These are phyloP conservation scores for Diaporthe australafricana DNA, from an alignment of 2,329 filamentous ascomycete species.

Conservation along the genomic window DNA sequence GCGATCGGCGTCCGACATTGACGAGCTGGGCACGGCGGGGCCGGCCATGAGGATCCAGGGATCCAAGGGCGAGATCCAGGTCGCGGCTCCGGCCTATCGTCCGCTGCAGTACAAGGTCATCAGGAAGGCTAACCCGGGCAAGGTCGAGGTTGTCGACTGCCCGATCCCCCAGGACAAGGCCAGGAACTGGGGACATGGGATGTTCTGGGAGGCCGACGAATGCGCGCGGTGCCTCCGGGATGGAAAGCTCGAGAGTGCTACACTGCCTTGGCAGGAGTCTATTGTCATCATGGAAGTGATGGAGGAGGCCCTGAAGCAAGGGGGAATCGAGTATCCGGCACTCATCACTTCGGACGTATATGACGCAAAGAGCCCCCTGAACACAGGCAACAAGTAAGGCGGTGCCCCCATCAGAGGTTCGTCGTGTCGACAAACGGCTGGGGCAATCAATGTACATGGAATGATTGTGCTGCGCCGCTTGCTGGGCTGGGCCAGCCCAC, in stretches of 20 bases:
- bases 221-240: constrained; percentile 68
- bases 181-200: constrained; percentile 75
- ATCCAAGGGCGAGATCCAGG: constrained; percentile 83
- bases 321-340: constrained; percentile 65
- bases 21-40: constrained; percentile 67
- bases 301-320: constrained; percentile 66
- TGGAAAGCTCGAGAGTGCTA: constrained; percentile 79
- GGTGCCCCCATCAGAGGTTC: neutral
- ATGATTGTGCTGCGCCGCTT: neutral
- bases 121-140: constrained; percentile 59
- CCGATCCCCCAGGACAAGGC: constrained; percentile 63
- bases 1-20: constrained; percentile 71
- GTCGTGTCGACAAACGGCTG: constrained; percentile 16
- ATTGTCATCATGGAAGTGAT: constrained; percentile 84
- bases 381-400: constrained; percentile 57
- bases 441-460: neutral
- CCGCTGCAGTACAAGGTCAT: constrained; percentile 76
- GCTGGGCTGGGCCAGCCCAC: neutral
- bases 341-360: constrained; percentile 68
- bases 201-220: constrained; percentile 72
- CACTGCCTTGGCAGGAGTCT: constrained; percentile 80
- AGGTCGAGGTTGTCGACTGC: constrained; percentile 63
- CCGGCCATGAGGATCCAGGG: constrained; percentile 85
- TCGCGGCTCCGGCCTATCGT: constrained; percentile 77
- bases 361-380: constrained; percentile 71